Conservation (phyloP, 768 basidiomycete species). For the Podaxis pistillaris region DNA sequence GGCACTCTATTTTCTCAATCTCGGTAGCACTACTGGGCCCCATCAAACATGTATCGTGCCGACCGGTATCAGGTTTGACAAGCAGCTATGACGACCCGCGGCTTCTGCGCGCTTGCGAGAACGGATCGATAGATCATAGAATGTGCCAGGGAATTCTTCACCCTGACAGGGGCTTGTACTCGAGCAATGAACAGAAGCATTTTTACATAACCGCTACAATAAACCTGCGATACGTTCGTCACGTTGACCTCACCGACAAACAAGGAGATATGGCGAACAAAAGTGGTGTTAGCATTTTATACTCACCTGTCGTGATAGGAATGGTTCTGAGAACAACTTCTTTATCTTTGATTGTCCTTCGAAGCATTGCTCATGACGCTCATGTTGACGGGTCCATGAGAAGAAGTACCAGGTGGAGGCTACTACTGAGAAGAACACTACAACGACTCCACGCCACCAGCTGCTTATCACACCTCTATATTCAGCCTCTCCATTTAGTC, state of each 20-base stretch:
- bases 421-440: background rate
- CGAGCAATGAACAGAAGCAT: background rate
- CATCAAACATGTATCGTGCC: background rate
- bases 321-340: background rate
- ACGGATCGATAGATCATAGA: background rate
- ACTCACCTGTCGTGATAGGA: background rate
- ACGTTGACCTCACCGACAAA: background rate
- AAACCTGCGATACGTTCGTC: background rate
- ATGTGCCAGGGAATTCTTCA: background rate
- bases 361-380: background rate
- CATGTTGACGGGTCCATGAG: background rate
- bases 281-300: background rate
- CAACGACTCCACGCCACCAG: background rate
- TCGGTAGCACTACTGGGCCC: background rate
- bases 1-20: background rate
- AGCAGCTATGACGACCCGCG: background rate
- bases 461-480: background rate
- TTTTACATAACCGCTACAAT: constrained; percentile 6
- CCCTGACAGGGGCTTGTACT: background rate
- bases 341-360: background rate
- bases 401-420: background rate
- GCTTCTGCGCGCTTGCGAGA: background rate
- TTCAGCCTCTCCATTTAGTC: background rate
- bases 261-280: background rate
- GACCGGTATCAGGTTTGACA: background rate